Evolutionary conservation across 2,329 filamentous ascomycete genomes (phyloP).

Genomic region (Gyromitra esculenta): DNA sequence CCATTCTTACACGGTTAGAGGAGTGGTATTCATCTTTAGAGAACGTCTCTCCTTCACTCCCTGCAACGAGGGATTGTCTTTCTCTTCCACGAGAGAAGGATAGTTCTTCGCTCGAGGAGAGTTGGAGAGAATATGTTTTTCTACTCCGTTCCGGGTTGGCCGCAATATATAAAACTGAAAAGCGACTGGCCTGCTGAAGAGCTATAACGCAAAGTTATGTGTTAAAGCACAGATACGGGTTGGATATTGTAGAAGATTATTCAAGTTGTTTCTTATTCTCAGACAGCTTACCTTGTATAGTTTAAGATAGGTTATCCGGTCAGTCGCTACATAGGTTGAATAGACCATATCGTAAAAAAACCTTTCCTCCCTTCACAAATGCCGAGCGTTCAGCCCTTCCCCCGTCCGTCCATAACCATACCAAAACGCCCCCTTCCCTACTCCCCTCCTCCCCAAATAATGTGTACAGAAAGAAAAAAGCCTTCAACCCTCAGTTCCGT

Average conservation of each 20-base stretch:
- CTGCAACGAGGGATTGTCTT: neutral
- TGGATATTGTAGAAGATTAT: constrained; percentile 63
- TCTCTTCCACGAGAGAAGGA: constrained; percentile 1
- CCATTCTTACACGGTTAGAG: constrained; percentile 34
- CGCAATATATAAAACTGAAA: constrained; percentile 40
- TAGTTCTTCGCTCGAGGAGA: neutral
- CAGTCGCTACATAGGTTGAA: neutral
- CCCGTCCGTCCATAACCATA: constrained; percentile 19
- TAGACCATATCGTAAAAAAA: constrained; percentile 8
- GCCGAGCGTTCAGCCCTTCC: constrained; percentile 3
- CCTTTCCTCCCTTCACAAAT: neutral
- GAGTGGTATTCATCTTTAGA: constrained; percentile 28
- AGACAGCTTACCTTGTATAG: neutral
- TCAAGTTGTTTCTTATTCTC: constrained; percentile 7
- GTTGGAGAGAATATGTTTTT: constrained; percentile 57
- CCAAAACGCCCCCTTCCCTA: constrained; percentile 1
- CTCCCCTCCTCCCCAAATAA: neutral
- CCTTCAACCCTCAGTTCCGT: neutral
- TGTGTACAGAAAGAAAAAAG: constrained; percentile 24
- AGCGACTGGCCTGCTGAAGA: constrained; percentile 68
- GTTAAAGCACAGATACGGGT: constrained; percentile 75
- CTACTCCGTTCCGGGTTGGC: constrained; percentile 55
- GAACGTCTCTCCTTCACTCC: constrained; percentile 9
- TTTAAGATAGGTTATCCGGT: neutral
- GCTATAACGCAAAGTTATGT: constrained; percentile 70